These are phyloP conservation scores for Botryobasidium botryosum DNA, from an alignment of 768 basidiomycete genomes.

Conservation along the genomic window DNA sequence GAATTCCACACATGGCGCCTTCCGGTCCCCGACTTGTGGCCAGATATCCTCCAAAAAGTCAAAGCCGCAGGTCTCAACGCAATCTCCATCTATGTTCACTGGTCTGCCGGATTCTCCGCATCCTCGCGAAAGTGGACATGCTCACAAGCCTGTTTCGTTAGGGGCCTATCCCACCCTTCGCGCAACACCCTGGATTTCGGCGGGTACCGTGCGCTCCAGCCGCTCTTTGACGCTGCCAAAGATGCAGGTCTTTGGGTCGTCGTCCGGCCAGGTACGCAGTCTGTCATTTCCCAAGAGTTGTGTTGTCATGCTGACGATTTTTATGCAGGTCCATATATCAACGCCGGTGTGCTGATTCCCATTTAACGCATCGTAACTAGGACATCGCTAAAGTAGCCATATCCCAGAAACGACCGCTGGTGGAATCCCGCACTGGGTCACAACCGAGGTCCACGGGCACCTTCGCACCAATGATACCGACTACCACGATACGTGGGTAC, in stretches of 20 bases:
- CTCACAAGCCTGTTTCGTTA: slow-evolving; percentile 5
- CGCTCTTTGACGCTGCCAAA: slow-evolving; percentile 57
- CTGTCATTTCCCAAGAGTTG: not conserved
- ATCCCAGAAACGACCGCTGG: slow-evolving; percentile 34
- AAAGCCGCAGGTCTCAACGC: slow-evolving; percentile 70
- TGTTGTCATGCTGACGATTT: no score
- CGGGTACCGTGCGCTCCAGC: slow-evolving; percentile 49
- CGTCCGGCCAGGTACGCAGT: slow-evolving; percentile 46
- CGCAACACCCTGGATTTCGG: slow-evolving; percentile 57
- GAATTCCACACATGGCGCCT: slow-evolving; percentile 75
- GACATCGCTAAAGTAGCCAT: not conserved
- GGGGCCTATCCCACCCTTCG: slow-evolving; percentile 62
- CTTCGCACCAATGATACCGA: slow-evolving; percentile 62
- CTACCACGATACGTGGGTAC: slow-evolving; percentile 52
- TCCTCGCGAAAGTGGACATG: not conserved
- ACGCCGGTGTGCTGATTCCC: slow-evolving; percentile 6
- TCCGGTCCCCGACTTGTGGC: slow-evolving; percentile 65
- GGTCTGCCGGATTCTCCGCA: slow-evolving; percentile 15
- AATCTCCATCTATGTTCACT: slow-evolving; percentile 59
- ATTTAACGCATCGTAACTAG: not conserved
- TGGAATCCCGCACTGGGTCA: slow-evolving; percentile 54
- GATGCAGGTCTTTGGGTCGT: slow-evolving; percentile 63
- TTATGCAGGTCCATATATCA: slow-evolving; percentile 13
- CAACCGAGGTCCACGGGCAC: slow-evolving; percentile 42
- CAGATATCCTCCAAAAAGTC: slow-evolving; percentile 64